Evolutionary conservation across 352 stramenopile genomes (phyloP).

Genomic region (Globisporangium acanthophoron): DNA sequence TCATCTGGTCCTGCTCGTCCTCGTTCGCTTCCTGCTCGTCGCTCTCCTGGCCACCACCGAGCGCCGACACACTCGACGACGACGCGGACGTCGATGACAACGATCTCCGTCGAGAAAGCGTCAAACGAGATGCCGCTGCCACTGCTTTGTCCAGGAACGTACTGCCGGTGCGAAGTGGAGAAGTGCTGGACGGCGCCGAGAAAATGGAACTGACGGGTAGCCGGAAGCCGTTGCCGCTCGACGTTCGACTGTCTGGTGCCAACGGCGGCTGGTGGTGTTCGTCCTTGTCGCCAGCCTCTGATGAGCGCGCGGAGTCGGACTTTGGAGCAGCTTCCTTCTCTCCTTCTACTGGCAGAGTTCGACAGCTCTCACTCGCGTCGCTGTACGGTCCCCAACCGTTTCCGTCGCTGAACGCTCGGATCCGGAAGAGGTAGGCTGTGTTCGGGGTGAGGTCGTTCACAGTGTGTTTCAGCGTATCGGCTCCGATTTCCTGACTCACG

Average conservation of each 20-base stretch:
- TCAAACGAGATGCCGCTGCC: conserved; percentile 49
- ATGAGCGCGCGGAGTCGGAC: neutral
- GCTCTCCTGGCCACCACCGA: conserved; percentile 4
- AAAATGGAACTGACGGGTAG: conserved; percentile 12
- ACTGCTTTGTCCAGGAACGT: conserved; percentile 71
- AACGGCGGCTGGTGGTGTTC: neutral
- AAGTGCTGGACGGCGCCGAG: conserved; percentile 4
- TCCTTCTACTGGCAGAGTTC: conserved; percentile 22
- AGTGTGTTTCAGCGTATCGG: conserved; percentile 46
- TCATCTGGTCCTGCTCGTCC: conserved; percentile 13
- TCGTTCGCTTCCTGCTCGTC: conserved; percentile 12
- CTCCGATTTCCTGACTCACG: conserved; percentile 56
- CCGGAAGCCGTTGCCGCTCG: conserved; percentile 15
- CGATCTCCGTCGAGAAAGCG: conserved; percentile 20
- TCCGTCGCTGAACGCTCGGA: conserved; percentile 51
- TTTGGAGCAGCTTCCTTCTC: conserved; percentile 8
- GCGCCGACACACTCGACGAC: conserved; percentile 6
- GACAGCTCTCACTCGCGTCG: conserved; percentile 58
- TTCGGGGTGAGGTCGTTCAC: conserved; percentile 53
- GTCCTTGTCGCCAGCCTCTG: conserved; percentile 6
- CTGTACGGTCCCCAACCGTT: conserved; percentile 72
- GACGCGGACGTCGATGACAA: conserved; percentile 22
- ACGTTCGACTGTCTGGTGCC: conserved; percentile 12
- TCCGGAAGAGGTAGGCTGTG: conserved; percentile 66
- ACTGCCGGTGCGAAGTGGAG: conserved; percentile 48